A percentile compares a stretch with the other conserved stretches of the same genome.
phyloP scores from a whole-genome alignment of 129 eudicot genomes.

The Gnaphalium uliginosum region DNA sequence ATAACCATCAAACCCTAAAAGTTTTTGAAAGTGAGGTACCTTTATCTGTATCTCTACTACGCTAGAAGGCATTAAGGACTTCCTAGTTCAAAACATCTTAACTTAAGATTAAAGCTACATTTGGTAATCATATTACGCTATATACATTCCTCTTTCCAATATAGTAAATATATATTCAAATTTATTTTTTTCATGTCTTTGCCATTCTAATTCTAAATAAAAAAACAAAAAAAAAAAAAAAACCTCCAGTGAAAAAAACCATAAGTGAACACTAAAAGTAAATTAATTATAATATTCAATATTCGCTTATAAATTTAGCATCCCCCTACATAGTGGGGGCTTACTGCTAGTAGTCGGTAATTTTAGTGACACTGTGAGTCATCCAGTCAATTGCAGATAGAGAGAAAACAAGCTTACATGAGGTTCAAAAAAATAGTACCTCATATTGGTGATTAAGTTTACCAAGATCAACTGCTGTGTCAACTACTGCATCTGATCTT shows the following conservation, averaged over 20 bases:
- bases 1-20: slow-evolving; percentile 7
- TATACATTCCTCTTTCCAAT: background rate
- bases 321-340: background rate
- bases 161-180: background rate
- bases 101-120: background rate
- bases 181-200: background rate
- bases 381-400: background rate
- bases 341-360: background rate
- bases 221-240: background rate
- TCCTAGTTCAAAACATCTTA: background rate
- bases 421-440: slow-evolving; percentile 43
- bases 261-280: background rate
- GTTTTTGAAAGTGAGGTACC: background rate
- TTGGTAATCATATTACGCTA: background rate
- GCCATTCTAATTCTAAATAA: background rate
- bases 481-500: slow-evolving; percentile 36
- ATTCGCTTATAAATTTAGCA: background rate
- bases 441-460: slow-evolving; percentile 39
- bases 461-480: slow-evolving; percentile 37
- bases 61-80: background rate
- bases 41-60: background rate
- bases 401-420: slow-evolving; percentile 16
- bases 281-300: background rate
- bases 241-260: background rate
- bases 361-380: background rate